These are phyloP conservation scores for Monosporascus sp. DNA, from an alignment of 2,329 filamentous ascomycete species.

Conservation along the genomic window DNA sequence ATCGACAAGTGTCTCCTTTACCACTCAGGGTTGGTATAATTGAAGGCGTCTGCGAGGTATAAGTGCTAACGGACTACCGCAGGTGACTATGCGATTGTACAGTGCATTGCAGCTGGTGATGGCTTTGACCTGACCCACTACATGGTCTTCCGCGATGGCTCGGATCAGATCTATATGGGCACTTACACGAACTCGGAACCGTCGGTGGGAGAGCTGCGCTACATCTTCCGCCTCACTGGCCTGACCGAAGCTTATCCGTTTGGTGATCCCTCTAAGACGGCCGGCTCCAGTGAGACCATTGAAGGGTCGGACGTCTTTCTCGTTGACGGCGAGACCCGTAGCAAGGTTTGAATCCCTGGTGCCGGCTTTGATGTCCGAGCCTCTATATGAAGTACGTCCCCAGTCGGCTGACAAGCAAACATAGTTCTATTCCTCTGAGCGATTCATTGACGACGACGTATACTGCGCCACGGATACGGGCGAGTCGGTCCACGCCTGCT, in stretches of 20 bases:
- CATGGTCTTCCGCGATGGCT: slow-evolving; percentile 44
- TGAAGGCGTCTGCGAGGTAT: slow-evolving; percentile 27
- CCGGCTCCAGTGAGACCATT: slow-evolving; percentile 35
- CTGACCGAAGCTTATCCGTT: slow-evolving; percentile 35
- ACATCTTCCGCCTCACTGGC: slow-evolving; percentile 34
- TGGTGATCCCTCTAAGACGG: slow-evolving; percentile 41
- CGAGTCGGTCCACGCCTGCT: slow-evolving; percentile 24
- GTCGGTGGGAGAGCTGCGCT: slow-evolving; percentile 45
- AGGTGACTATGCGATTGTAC: slow-evolving; percentile 47
- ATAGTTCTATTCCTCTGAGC: slow-evolving; percentile 53
- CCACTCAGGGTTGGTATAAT: slow-evolving; percentile 14
- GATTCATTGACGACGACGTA: slow-evolving; percentile 55
- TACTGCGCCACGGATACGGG: slow-evolving; percentile 41
- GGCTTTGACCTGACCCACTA: slow-evolving; percentile 45
- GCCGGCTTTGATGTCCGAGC: too few species aligned
- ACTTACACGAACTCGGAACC: slow-evolving; percentile 46
- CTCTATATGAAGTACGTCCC: too few species aligned
- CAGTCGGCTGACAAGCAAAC: not conserved
- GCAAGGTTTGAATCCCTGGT: slow-evolving; percentile 35
- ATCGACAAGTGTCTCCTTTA: slow-evolving; percentile 38
- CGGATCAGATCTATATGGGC: slow-evolving; percentile 44
- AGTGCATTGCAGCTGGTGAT: slow-evolving; percentile 43
- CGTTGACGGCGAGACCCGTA: slow-evolving; percentile 50
- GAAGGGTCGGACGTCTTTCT: slow-evolving; percentile 44
- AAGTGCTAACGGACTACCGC: slow-evolving; percentile 37